Evolutionary conservation across 768 basidiomycete species (phyloP), one percentile per base, ranked within the genome.

Genomic region (Podaxis carcinomalis): DNA sequence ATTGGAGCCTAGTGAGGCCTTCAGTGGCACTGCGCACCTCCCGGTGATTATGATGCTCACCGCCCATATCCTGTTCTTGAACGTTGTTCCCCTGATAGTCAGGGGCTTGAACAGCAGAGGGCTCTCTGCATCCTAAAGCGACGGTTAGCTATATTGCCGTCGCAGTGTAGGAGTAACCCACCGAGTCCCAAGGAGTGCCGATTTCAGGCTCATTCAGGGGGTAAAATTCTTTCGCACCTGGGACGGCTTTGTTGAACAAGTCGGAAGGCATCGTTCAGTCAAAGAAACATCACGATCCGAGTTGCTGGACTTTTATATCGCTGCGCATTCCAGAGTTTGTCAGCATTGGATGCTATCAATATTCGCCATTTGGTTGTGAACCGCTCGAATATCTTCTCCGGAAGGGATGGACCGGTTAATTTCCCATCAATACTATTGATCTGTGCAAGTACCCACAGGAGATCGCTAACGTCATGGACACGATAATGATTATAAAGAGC

Each of bases 11-110:
- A 63, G 9, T 51, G 47, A 54, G 28, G 54, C 47, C 19, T 62
- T n/a, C 7, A 32, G 28, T 9, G 37, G 42, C 46, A 56, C 21
- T 19, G 53, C 16, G 25, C 21, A n/a, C 51, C 1, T 25, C 10
- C 27, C 28, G 16, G 53, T 32, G 10, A 37, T 13, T 32, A 23
- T 3, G 5, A 52, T 27, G 72, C 80, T 39, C 66, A 86, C 87
- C 56, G 86, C 87, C 65, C 83, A 90, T 42, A 89, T 83, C 56
- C 90, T 76, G 71, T 93, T 92, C 70, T 89, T 88, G 78, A 94
- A 90, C 5, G 77, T 78, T 1, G 83, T 71, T 28, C 79, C 81
- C 51, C 80, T 75, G 37, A 94, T 79, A 7, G 77, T 85, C 23
- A 93, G 65, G 4, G 88, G 85, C 60, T 84, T 72, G 73, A 93